Percentiles rank a stretch among this genome's conserved stretches.
Evolutionary conservation across 768 basidiomycete genomes (phyloP).

Genomic region (Rossbeevera mucosa): DNA sequence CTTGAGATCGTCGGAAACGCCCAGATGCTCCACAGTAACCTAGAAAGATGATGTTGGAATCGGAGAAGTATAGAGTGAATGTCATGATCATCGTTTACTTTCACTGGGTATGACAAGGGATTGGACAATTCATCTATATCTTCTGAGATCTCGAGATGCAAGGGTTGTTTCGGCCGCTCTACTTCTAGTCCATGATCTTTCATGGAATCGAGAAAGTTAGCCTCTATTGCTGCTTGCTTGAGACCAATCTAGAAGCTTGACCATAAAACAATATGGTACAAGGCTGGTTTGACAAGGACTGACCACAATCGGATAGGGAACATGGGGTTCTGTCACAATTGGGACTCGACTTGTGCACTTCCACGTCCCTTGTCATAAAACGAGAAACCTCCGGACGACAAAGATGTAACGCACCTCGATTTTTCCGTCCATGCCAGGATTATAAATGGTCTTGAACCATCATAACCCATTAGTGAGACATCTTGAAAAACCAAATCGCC

Average conservation of each 20-base stretch:
- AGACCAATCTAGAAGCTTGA: neutral
- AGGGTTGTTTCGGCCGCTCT: neutral
- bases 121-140: neutral
- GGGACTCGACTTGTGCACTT: neutral
- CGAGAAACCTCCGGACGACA: too few species aligned
- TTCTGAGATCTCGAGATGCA: neutral
- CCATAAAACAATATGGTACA: neutral
- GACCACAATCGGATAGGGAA: neutral
- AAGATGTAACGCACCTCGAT: too few species aligned
- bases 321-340: neutral
- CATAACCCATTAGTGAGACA: too few species aligned
- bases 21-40: neutral
- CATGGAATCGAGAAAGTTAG: neutral
- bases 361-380: neutral
- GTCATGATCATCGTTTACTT: neutral
- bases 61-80: neutral
- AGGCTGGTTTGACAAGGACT: neutral
- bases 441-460: neutral
- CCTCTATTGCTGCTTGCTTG: neutral
- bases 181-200: neutral
- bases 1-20: slow-evolving; percentile 17
- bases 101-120: neutral
- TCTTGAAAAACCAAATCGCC: too few species aligned
- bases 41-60: neutral
- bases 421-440: too few species aligned